A percentile compares a stretch with the other conserved stretches of the same genome.
phyloP scores from a whole-genome alignment of 2,329 filamentous ascomycete species.

The Fusarium armeniacum region DNA sequence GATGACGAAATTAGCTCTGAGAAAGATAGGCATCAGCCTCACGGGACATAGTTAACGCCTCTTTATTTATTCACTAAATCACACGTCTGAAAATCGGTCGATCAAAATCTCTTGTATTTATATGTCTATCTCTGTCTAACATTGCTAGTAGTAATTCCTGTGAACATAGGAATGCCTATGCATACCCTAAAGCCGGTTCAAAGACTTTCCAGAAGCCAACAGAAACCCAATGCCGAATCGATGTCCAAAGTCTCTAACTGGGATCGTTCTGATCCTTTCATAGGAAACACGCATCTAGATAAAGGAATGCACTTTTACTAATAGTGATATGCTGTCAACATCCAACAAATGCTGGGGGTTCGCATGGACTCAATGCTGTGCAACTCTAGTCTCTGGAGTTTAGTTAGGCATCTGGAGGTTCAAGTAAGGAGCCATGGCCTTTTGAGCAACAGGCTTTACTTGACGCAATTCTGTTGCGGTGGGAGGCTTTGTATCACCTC shows the following conservation, averaged over 20 bases:
- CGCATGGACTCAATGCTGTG: background rate
- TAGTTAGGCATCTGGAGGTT: conserved; percentile 25
- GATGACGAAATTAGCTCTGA: conserved; percentile 2
- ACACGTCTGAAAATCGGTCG: background rate
- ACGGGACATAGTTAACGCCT: background rate
- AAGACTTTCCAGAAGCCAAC: background rate
- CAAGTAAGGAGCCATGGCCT: conserved; percentile 56
- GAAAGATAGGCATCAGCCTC: background rate
- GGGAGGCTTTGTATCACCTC: conserved; percentile 58
- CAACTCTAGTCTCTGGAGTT: background rate
- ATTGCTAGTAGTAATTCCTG: background rate
- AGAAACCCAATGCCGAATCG: background rate
- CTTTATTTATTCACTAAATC: background rate
- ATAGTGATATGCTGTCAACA: background rate
- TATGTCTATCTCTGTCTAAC: background rate
- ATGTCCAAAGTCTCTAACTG: background rate
- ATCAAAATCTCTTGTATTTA: background rate
- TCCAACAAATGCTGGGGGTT: background rate
- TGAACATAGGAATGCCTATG: background rate
- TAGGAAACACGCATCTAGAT: background rate
- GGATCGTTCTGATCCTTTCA: background rate
- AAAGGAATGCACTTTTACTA: background rate
- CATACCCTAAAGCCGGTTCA: background rate
- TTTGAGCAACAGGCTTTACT: conserved; percentile 57
- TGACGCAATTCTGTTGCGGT: conserved; percentile 63